Base-by-base conservation (phyloP, 1,284 basidiomycete species). In the Heterobasidion annosum region DNA sequence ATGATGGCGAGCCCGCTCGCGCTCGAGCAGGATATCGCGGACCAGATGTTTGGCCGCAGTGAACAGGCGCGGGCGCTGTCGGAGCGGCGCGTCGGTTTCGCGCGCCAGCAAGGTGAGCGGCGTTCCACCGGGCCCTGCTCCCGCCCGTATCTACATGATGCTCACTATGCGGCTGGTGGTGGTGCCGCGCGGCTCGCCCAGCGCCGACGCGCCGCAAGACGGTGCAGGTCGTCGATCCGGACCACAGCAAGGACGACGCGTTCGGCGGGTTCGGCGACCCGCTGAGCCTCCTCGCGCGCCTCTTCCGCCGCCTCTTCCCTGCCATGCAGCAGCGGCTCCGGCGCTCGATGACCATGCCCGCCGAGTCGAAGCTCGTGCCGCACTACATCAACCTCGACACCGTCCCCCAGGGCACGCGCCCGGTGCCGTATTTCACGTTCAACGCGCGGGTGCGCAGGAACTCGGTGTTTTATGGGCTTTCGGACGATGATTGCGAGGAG, bases 201-300 rank as follows among this genome's bases (percentile, higher is more conserved):
- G 19, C 43, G 51, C 32, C 48, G 19, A 34, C n/a, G 9, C n/a
- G 19, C 18, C 16, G 50, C n/a, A 8, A 49, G 34, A 32, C 50
- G 34, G 18, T 34, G 8, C 35, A 58, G 1, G 10, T 57, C 10
- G 33, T 52, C 51, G 42, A 45, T 16, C 34, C 50, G 8, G 33
- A 54, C 13, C 35, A 35, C 52, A 45, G n/a, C n/a, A 40, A 37
- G n/a, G 50, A 47, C 42, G 54, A 33, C 40, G 77, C 66, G 3
- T 93, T 91, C 61, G 94, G 94, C 47, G 94, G 93, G 0, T 98
- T 97, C 68, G 93, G 94, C 0, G 91, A 87, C 63, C 91, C 92
- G 0, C 72, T 83, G 58, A 71, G 79, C 53, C 66, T 94, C 18
- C 56, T 83, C 2, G 71, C 70, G 2, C 66, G 65, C 5, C 59